Conservation (phyloP, 2,329 filamentous ascomycete genomes). For the Colletotrichum endophyticum region DNA sequence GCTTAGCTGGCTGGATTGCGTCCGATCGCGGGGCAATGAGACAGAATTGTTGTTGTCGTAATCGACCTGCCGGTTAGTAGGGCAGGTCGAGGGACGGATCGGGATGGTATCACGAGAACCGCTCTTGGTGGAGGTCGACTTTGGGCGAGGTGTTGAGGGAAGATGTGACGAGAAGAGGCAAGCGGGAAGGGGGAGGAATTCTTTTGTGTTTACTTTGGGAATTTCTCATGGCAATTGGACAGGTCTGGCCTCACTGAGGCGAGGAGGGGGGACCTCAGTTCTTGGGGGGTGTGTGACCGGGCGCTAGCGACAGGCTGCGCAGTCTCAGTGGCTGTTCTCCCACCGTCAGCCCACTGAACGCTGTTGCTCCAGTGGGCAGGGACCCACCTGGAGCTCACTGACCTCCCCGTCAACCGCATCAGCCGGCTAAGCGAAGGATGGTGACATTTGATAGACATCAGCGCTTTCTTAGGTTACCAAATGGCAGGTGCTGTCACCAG, state of each 20-base stretch:
- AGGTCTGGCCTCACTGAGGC: background rate
- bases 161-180: conserved; percentile 4
- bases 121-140: background rate
- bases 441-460: conserved; percentile 10
- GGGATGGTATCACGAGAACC: background rate
- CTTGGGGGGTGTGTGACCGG: background rate
- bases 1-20: background rate
- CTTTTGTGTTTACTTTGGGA: conserved; percentile 21
- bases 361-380: background rate
- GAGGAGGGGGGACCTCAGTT: background rate
- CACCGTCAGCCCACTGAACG: background rate
- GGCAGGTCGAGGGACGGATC: background rate
- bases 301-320: background rate
- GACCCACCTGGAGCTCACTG: conserved; percentile 1
- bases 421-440: background rate
- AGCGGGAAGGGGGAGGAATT: conserved; percentile 6
- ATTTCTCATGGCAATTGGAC: conserved; percentile 1
- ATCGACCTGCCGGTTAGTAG: background rate
- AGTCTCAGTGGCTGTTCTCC: background rate
- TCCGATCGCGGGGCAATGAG: conserved; percentile 3
- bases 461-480: background rate
- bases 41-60: background rate
- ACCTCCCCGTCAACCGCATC: background rate
- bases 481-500: conserved; percentile 1
- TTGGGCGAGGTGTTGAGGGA: background rate